Base-by-base conservation (phyloP, 108 stramenopile species). In the Conticribra guillardii region DNA sequence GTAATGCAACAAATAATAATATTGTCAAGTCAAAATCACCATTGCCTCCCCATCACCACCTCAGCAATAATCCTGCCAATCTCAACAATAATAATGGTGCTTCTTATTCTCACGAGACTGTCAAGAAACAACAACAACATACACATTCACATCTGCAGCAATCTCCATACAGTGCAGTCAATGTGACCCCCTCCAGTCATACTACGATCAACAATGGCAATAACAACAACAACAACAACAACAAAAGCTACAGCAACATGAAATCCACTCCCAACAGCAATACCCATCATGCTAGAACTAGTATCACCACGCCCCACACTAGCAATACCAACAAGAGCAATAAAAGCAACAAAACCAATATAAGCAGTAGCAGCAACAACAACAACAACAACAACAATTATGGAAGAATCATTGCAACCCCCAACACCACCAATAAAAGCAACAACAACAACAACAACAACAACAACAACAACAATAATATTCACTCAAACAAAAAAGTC, bases 181-280 rank as follows among this genome's bases (percentile, higher is more conserved):
- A 61, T 28, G 15, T 61, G 17, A 47, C 26, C 8, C 60, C 45
- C 7, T 61, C 45, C 41, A 61, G 27, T 16, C 29, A 61, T 15
- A 14, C 55, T 15, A 56, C 1, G 30, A 17, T 16, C n/a, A 31
- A 29, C 30, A n/a, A n/a, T n/a, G n/a, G n/a, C n/a, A n/a, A n/a
- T n/a, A 31, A 11, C 27, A 15, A 15, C n/a, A 28, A 31, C 8
- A 56, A 16, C 28, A 31, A 8, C 29, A 56, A 18, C 29, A 31
- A 31, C 28, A 18, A 56, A 17, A 31, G 14, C 8, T 16, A n/a
- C 9, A 56, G 30, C 29, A 26, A 15, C 28, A 29, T 15, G 29
- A 29, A 56, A 56, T 31, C 27, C 29, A 15, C 44, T 15, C 44
- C 15, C 44, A 44, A 44, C 15, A 44, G 23, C 41, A 44, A 41